Base-by-base conservation (phyloP, 129 eudicot species). In the Chrysanthemum makinoi region DNA sequence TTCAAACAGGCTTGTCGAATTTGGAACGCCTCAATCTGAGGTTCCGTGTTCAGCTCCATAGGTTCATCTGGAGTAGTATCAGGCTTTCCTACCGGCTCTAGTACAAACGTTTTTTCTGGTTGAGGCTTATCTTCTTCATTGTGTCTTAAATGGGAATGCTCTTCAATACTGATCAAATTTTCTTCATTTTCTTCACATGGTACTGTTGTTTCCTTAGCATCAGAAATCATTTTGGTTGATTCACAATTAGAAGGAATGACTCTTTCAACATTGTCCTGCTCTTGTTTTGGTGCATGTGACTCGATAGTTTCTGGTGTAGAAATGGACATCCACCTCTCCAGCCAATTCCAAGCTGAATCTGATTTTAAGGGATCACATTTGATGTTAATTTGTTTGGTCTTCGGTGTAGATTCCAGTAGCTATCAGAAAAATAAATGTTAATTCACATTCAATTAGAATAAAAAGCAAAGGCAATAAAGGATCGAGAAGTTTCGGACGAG, bases 401-500 rank as follows among this genome's bases (percentile, higher is more conserved):
- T 86, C 60, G 91, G 90, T 70, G 85, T 67, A 58, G 92, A 80
- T 75, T 89, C 90, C 84, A 92, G 54, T 63, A 92, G 80, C 96
- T 91, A 77, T 24, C 2, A 19, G 24, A 73, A 74, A 3, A 54
- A 3, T 59, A 18, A 8, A 13, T 0, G 17, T 74, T 19, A 74
- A 57, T 64, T 49, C 48, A 6, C 69, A 30, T 50, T 67, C 59
- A 2, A 4, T 52, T 55, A 56, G 68, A 76, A 72, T 8, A 59
- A 53, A 62, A 13, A 1, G 20, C 5, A 12, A 5, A 62, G 17
- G 33, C 4, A 14, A 62, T 35, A 39, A n/a, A n/a, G 13, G n/a
- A 14, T 49, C 9, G 16, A 10, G 55, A 15, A 49, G 14, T 12
- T 10, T 10, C 5, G 55, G 55, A 30, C 39, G 39, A 33, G 39